Evolutionary conservation across 164 flowering plant genomes (phyloP).

Genomic region (Vitis amurensis): DNA sequence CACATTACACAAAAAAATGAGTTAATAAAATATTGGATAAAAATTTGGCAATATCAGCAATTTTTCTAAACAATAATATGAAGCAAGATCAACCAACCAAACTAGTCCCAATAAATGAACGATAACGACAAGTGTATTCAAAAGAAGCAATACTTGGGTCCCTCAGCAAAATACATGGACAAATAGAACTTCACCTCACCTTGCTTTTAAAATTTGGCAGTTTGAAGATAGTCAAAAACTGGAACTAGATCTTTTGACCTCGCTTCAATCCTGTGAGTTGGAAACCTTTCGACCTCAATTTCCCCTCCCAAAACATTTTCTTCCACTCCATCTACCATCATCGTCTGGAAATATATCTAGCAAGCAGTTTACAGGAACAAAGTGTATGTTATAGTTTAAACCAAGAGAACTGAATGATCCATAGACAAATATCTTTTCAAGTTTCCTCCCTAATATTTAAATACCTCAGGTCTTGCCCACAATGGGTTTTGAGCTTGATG

Average conservation of each 20-base stretch:
- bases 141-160: background rate
- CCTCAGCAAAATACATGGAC: background rate
- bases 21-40: too few relatives aligned
- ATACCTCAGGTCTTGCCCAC: conserved; percentile 70
- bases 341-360: conserved; percentile 64
- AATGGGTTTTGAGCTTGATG: conserved; percentile 52
- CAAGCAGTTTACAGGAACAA: conserved; percentile 15
- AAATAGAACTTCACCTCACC: conserved; percentile 34
- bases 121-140: too few relatives aligned
- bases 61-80: too few relatives aligned
- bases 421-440: background rate
- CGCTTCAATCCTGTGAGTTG: conserved; percentile 56
- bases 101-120: too few relatives aligned
- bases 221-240: conserved; percentile 48
- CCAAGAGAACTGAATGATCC: background rate
- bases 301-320: conserved; percentile 46
- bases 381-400: background rate
- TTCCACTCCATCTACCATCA: conserved; percentile 26
- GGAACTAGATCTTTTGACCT: conserved; percentile 63
- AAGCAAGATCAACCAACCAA: too few relatives aligned
- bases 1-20: too few relatives aligned
- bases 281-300: conserved; percentile 61
- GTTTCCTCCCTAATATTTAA: background rate
- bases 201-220: conserved; percentile 42
- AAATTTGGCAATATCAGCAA: too few relatives aligned